Conservation (phyloP, 257 asterid species). For the Solanum virginianum region DNA sequence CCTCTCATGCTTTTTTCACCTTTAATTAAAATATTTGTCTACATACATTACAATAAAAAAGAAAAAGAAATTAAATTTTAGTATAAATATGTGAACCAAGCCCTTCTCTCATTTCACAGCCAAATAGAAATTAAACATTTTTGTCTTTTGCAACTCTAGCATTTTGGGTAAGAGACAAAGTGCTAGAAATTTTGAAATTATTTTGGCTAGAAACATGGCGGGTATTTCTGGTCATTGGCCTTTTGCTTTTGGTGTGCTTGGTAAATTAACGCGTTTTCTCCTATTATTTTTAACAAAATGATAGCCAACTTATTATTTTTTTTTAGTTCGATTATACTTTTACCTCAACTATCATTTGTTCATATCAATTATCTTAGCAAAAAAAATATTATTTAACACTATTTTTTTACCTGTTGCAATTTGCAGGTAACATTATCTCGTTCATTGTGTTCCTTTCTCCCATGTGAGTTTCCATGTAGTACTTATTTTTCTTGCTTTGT, state of each 20-base stretch:
- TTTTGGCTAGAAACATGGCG: background rate
- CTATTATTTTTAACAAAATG: background rate
- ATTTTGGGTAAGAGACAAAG: background rate
- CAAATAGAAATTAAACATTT: background rate
- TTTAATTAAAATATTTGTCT: background rate
- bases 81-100: background rate
- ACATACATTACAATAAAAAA: background rate
- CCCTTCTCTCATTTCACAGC: background rate
- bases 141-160: background rate
- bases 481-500: too few species aligned
- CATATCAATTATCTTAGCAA: background rate
- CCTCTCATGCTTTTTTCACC: background rate
- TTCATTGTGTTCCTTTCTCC: conserved; percentile 63
- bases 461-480: conserved; percentile 17
- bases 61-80: background rate
- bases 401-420: background rate
- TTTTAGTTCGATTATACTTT: background rate
- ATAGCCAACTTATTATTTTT: background rate
- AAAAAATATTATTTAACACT: background rate
- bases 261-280: conserved; percentile 3
- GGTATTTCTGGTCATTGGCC: conserved; percentile 13
- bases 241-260: conserved; percentile 41
- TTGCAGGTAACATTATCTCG: conserved; percentile 49
- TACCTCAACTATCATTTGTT: background rate
- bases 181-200: background rate